Base-by-base conservation (phyloP, 116 monocot genomes). In the Papilionanthe hybrid region DNA sequence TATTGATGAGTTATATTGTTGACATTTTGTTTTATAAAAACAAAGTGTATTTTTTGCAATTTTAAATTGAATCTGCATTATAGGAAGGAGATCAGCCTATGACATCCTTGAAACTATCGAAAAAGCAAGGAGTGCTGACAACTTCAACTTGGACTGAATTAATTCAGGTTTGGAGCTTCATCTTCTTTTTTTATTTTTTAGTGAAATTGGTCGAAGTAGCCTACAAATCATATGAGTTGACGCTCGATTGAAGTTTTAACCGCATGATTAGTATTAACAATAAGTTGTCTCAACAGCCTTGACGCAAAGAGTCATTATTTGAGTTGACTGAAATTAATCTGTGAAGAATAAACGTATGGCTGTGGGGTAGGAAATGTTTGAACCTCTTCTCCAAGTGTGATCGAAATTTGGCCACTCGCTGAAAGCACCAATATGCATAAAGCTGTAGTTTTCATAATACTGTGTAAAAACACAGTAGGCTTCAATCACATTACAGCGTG, bases 61-160 rank as follows among this genome's bases (percentile, higher is more conserved):
- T 69, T 12, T 69, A 41, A 69, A 69, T 69, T 9, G 10, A 42
- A 48, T 50, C 28, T 27, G 45, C 75, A 17, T 23, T 63, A 44
- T 47, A 83, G 83, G 73, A 79, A 30, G 75, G 79, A n/a, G 73
- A 74, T 30, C 47, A 47, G 43, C 78, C 79, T 32, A 63, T 65
- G 75, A 47, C 74, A 28, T 60, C 75, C 6, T 79, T 58, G 42
- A 79, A 74, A 50, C n/a, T 83, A 55, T 83, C 79, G 23, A 83
- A 83, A 8, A 78, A 75, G 49, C 75, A 50, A 60, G 78, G 78
- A 27, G 30, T 83, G 57, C 79, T 83, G 2, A 48, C 37, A 60
- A 83, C 78, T 32, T 83, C 83, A 83, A 74, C 82, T 3, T 83
- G 79, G 84, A 75, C 72, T 27, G 28, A 76, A 48, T 77, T 80